Conservation (phyloP, 2,329 filamentous ascomycete genomes). For the Huntiella abstrusa region DNA sequence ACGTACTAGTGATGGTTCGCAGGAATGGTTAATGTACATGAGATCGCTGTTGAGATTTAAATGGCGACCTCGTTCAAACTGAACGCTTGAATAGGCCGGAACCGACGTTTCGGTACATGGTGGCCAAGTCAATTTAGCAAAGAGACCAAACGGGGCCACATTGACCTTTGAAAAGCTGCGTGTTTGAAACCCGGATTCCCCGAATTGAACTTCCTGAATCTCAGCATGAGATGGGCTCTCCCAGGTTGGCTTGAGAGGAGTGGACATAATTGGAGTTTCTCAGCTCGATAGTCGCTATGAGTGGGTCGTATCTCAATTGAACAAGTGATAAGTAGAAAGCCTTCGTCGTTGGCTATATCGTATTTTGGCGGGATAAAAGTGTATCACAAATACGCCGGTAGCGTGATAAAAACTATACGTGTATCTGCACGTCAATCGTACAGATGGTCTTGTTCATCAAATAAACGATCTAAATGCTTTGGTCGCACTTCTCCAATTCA, state of each 20-base stretch:
- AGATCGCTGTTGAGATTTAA: conserved; percentile 46
- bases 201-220: conserved; percentile 37
- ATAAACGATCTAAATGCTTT: too few species aligned
- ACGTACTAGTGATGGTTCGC: conserved; percentile 43
- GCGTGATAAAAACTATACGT: too few species aligned
- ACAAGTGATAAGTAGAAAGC: too few species aligned
- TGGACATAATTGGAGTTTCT: conserved; percentile 21
- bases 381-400: too few species aligned
- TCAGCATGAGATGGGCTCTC: conserved; percentile 39
- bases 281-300: too few species aligned
- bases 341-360: too few species aligned
- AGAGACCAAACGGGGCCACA: conserved; percentile 43
- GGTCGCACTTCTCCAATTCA: too few species aligned
- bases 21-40: conserved; percentile 50
- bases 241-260: conserved; percentile 40
- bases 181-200: conserved; percentile 35
- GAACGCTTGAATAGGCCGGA: conserved; percentile 45
- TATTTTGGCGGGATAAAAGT: too few species aligned
- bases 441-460: too few species aligned
- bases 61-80: conserved; percentile 36
- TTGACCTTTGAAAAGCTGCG: conserved; percentile 37
- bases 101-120: conserved; percentile 35
- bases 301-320: too few species aligned
- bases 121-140: conserved; percentile 47
- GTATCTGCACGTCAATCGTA: too few species aligned